Base-by-base conservation (phyloP, 106 monocot genomes). In the Hemerocallis citrina region DNA sequence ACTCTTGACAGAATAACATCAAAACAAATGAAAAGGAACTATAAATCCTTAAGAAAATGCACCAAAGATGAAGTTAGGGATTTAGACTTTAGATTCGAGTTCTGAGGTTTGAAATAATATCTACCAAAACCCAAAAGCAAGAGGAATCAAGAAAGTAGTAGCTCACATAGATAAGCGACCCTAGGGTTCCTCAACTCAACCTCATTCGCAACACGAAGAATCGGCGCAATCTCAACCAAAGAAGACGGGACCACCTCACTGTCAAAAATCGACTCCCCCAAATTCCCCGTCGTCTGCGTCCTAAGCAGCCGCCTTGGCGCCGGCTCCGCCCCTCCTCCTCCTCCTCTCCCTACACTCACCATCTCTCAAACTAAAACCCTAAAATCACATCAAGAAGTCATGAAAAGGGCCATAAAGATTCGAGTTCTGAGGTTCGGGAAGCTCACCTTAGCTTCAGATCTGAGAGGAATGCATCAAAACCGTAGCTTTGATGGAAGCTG, bases 191-290 rank as follows among this genome's bases (percentile, higher is more conserved):
- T 65, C 23, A 74, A 51, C 69, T 95, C 95, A 30, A 95, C 84
- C 54, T 95, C 95, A 24, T 95, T 96, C 34, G 95, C 95, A 15
- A 96, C 95, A 24, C 95, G 89, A 15, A 94, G 89, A 59, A 94
- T 94, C 20, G 89, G 82, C 0, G 94, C 94, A 45, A 94, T 86
- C 72, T 89, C 90, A 6, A 66, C 74, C 9, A 96, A 84, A 2
- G 95, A 90, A 3, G 95, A 96, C 3, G 95, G 95, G n/a, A 96
- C 95, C 7, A 90, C 61, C 78, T 96, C 95, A 62, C 90, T 90
- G 75, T 96, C 84, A 49, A 86, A 89, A 21, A 86, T 77, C 7
- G 85, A 68, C 68, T 96, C 95, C 36, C 84, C 81, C 9, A 96
- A 68, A 54, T 79, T 96, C 39, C 90, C 90, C 47, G 75, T 75